Percentiles rank a stretch among this genome's conserved stretches.
Conservation (phyloP, 1,284 basidiomycete genomes). For the Trichosporon asahii region DNA sequence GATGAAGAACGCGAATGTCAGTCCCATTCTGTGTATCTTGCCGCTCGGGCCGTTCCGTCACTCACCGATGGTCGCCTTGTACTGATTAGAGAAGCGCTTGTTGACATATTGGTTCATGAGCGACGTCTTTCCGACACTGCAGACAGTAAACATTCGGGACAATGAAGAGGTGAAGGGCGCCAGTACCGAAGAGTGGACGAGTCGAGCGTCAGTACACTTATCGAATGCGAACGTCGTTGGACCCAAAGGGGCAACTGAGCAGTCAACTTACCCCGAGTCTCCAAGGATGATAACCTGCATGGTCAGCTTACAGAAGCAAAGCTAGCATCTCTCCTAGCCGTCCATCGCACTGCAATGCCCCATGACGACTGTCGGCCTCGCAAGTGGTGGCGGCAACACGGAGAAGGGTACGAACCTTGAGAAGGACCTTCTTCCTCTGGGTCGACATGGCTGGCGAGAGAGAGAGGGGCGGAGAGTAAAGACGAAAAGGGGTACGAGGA, state of each 20-base stretch:
- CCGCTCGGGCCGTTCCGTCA: slow-evolving; percentile 14
- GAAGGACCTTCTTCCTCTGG: slow-evolving; percentile 69
- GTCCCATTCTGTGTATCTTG: not conserved
- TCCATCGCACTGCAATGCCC: not conserved
- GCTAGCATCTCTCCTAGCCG: not conserved
- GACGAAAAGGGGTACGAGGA: not conserved
- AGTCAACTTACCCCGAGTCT: slow-evolving; percentile 79
- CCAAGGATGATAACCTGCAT: slow-evolving; percentile 92
- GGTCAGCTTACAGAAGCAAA: not conserved
- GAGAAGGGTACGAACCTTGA: slow-evolving; percentile 67
- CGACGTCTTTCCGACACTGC: slow-evolving; percentile 97
- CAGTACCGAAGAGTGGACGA: not conserved
- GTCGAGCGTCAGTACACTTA: slow-evolving; percentile 6
- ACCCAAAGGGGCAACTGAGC: not conserved
- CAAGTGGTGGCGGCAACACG: not conserved
- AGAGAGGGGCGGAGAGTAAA: not conserved
- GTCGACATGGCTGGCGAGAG: slow-evolving; percentile 51
- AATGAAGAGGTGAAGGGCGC: not conserved
- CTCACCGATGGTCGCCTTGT: slow-evolving; percentile 92
- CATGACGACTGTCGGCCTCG: not conserved
- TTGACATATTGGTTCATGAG: slow-evolving; percentile 99
- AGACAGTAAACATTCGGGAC: not conserved
- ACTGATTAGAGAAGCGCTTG: slow-evolving; percentile 99
- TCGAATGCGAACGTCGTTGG: not conserved
- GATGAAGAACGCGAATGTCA: not conserved